Base-by-base conservation (phyloP, 257 asterid species). In the Osmanthus fragrans region DNA sequence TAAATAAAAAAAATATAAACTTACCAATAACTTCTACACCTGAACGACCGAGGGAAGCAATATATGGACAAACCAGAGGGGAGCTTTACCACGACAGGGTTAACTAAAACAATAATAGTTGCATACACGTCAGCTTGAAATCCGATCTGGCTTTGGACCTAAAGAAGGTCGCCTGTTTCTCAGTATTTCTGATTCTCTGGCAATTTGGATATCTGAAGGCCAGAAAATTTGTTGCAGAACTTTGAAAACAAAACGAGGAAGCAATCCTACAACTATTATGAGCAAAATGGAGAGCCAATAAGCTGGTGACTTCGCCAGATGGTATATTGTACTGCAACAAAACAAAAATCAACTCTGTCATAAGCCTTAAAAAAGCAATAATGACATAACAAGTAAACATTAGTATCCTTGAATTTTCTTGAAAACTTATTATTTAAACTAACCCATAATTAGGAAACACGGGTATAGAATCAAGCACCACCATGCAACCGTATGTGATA, bases 241-340 rank as follows among this genome's bases (percentile, higher is more conserved):
- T 82, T 93, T 91, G 80, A 87, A 78, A 77, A 90, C 77, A 83
- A 96, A 93, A 73, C 97, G 97, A 65, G 99, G 99, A 75, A 93
- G 97, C 91, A 96, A 86, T 82, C 92, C 99, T 73, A 92, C 73
- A 79, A 89, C 90, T 80, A 77, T 85, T 73, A 92, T 89, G 25
- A 92, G 96, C 84, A 93, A 82, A 70, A 96, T 93, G 79, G 96
- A 85, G 85, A 92, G 92, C 99, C 99, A 96, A 80, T 93, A 96
- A 25, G 86, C 80, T 25, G 97, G 95, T 25, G 92, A 84, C 83
- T 82, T 85, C 37, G 85, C 93, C 80, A 96, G 91, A 72, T 92
- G 90, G 85, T 87, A 96, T 82, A 96, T 91, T 72, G 99, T 91
- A 80, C 99, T 96, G 97, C 92, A 87, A 80, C 69, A 36, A 63